Conservation (phyloP, 2,329 filamentous ascomycete genomes). For the Aureobasidium uvarum region DNA sequence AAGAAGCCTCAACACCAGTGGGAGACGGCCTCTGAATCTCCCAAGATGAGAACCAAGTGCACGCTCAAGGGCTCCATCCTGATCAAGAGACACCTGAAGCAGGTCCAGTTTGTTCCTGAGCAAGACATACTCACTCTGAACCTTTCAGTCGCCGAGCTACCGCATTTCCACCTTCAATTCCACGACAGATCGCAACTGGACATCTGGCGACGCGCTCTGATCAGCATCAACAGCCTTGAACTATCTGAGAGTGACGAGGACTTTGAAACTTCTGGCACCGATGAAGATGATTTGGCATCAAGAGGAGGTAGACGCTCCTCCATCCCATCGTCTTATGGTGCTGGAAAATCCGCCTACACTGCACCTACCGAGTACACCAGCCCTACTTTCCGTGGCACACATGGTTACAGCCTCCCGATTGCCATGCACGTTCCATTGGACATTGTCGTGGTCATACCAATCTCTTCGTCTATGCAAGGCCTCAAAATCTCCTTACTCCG, state of each 20-base stretch:
- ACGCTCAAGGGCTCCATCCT: constrained; percentile 96
- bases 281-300: constrained; percentile 73
- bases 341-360: constrained; percentile 76
- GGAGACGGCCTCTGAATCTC: constrained; percentile 41
- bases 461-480: constrained; percentile 99
- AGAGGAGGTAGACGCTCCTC: constrained; percentile 64
- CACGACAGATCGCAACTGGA: constrained; percentile 80
- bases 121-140: constrained; percentile 85
- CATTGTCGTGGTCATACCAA: constrained; percentile 92
- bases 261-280: constrained; percentile 76
- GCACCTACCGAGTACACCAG: constrained; percentile 90
- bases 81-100: constrained; percentile 95
- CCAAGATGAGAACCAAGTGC: constrained; percentile 66
- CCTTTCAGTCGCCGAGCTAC: constrained; percentile 86
- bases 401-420: constrained; percentile 47
- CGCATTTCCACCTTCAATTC: constrained; percentile 91
- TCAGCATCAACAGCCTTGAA: constrained; percentile 73
- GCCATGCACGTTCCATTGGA: constrained; percentile 87
- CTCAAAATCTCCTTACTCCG: constrained; percentile 94
- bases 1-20: constrained; percentile 74
- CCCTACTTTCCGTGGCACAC: constrained; percentile 48
- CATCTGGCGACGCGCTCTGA: constrained; percentile 81
- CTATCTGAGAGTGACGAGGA: constrained; percentile 64
- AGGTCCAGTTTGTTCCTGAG: constrained; percentile 68
- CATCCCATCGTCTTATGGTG: constrained; percentile 77